Conservation (phyloP, 306 rosid species). For the Cicer cuneatum region DNA sequence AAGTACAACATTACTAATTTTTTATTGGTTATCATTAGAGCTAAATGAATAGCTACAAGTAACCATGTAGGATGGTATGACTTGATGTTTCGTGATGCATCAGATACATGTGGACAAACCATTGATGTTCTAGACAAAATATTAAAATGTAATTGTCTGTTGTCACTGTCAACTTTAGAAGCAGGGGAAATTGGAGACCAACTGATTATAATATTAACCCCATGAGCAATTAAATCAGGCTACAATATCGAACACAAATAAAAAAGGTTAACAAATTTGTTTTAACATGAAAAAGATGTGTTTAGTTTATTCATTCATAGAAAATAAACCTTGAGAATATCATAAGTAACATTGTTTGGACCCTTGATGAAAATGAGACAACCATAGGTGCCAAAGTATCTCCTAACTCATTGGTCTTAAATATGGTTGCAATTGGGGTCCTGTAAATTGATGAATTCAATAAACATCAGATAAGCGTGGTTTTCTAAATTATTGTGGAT, state of each 20-base stretch:
- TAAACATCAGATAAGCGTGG: not conserved
- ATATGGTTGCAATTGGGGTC: too few species aligned
- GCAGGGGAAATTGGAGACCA: not conserved
- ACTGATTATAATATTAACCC: not conserved
- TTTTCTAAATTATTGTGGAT: not conserved
- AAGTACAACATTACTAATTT: too few species aligned
- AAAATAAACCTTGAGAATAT: not conserved
- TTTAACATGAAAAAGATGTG: not conserved
- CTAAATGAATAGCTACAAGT: not conserved
- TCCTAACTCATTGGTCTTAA: too few species aligned
- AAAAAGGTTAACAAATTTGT: not conserved
- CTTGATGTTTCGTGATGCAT: not conserved
- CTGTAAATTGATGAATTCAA: too few species aligned
- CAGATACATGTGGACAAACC: not conserved
- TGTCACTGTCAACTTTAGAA: not conserved
- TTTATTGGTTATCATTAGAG: not conserved
- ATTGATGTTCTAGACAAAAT: not conserved
- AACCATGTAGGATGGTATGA: not conserved
- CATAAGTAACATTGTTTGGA: not conserved
- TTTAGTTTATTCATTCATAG: not conserved
- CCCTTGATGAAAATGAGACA: not conserved
- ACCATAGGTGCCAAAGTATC: too few species aligned
- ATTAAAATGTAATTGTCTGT: not conserved
- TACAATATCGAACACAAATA: not conserved
- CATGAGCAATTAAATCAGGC: not conserved